Evolutionary conservation across 2,329 filamentous ascomycete genomes (phyloP).

Genomic region (Neopestalotiopsis sp.): DNA sequence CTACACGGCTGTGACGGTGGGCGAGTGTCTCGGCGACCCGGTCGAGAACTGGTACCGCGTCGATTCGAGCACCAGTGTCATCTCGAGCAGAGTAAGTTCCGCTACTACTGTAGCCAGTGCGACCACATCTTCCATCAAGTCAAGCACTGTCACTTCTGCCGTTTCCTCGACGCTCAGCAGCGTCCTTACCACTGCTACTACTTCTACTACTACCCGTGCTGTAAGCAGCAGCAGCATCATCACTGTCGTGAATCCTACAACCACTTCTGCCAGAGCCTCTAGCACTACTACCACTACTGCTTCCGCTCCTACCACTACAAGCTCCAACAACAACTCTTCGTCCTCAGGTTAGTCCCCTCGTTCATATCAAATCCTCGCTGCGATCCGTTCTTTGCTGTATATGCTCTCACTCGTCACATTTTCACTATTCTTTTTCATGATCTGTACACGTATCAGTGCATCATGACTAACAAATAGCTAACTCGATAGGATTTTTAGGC

Average conservation of each 20-base stretch:
- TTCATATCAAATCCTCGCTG: too few relatives aligned
- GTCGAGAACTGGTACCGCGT: slow-evolving; percentile 46
- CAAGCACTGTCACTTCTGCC: slow-evolving; percentile 21
- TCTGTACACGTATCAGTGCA: neutral
- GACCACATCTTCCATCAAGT: slow-evolving; percentile 15
- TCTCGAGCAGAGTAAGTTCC: slow-evolving; percentile 10
- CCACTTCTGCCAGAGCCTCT: slow-evolving; percentile 11
- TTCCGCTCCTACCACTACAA: slow-evolving; percentile 12
- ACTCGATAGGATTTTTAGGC: slow-evolving; percentile 3
- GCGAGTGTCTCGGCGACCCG: slow-evolving; percentile 50
- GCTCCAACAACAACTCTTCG: neutral
- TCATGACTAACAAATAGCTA: slow-evolving; percentile 7
- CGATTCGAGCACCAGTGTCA: slow-evolving; percentile 8
- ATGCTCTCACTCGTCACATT: neutral
- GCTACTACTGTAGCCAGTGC: neutral
- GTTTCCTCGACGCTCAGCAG: slow-evolving; percentile 17
- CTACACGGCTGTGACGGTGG: slow-evolving; percentile 45
- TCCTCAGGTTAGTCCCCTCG: slow-evolving; percentile 6
- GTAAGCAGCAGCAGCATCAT: neutral
- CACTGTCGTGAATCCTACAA: neutral
- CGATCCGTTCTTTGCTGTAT: too few relatives aligned
- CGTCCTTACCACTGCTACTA: slow-evolving; percentile 24
- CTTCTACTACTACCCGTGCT: slow-evolving; percentile 15
- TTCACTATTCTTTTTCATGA: neutral
- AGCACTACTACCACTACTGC: slow-evolving; percentile 10